Percentiles rank a stretch among this genome's conserved stretches.
phyloP scores from a whole-genome alignment of 192 early-diverging fungal species.

The Gonapodya prolifera region DNA sequence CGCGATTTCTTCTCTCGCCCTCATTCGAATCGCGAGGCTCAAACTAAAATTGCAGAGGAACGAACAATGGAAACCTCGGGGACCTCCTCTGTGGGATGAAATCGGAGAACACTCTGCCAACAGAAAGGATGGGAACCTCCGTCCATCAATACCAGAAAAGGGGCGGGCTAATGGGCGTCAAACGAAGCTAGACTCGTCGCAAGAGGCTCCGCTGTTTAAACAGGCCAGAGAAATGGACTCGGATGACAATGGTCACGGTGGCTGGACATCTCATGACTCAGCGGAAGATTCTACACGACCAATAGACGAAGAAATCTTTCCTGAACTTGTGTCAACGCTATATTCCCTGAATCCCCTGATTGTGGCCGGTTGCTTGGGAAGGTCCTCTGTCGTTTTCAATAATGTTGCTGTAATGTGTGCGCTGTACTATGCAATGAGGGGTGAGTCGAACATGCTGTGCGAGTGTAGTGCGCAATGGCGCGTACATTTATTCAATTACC shows the following conservation, averaged over 20 bases:
- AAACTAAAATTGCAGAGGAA: background rate
- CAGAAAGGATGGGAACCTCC: background rate
- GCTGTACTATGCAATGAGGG: slow-evolving; percentile 49
- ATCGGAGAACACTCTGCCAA: background rate
- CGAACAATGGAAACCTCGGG: slow-evolving; percentile 4
- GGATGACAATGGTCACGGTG: background rate
- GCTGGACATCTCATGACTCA: background rate
- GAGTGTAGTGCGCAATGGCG: background rate
- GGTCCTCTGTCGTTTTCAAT: slow-evolving; percentile 62
- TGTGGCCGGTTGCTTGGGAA: slow-evolving; percentile 12
- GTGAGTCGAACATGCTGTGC: slow-evolving; percentile 13
- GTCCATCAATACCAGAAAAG: no score
- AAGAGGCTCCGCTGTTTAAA: background rate
- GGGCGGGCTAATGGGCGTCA: background rate
- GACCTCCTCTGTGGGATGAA: background rate
- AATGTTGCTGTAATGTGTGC: slow-evolving; percentile 62
- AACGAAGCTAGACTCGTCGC: background rate
- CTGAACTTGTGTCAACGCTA: background rate
- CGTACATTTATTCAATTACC: background rate
- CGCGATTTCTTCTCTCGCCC: slow-evolving; percentile 4
- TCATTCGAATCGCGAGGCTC: background rate
- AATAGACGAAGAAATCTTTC: background rate
- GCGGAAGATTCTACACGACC: background rate
- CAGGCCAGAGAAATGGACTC: background rate
- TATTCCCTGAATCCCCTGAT: slow-evolving; percentile 7